Evolutionary conservation across 2,329 filamentous ascomycete species (phyloP).

Genomic region (Xylaria sp.): DNA sequence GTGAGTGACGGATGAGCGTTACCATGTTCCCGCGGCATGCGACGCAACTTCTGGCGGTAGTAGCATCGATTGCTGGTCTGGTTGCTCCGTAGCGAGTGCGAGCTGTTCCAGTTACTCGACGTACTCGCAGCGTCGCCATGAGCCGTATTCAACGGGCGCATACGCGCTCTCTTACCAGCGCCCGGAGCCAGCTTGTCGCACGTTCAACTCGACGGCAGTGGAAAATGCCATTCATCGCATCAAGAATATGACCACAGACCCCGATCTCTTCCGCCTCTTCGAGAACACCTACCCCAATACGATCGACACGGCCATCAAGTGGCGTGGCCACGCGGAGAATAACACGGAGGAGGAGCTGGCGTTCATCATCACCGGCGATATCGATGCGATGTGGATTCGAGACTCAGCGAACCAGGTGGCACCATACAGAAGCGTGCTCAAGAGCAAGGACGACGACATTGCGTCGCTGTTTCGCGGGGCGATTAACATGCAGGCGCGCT

Average conservation of each 20-base stretch:
- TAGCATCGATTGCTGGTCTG: slow-evolving; percentile 5
- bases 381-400: slow-evolving; percentile 86
- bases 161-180: slow-evolving; percentile 49
- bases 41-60: slow-evolving; percentile 10
- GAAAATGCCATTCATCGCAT: slow-evolving; percentile 67
- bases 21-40: slow-evolving; percentile 19
- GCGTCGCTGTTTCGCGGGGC: slow-evolving; percentile 72
- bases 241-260: slow-evolving; percentile 49
- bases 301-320: slow-evolving; percentile 79
- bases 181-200: slow-evolving; percentile 71
- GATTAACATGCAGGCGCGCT: slow-evolving; percentile 74
- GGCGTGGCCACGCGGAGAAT: slow-evolving; percentile 68
- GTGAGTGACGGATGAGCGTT: not conserved
- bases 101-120: slow-evolving; percentile 41
- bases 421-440: slow-evolving; percentile 68
- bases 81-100: slow-evolving; percentile 17
- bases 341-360: slow-evolving; percentile 58
- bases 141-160: slow-evolving; percentile 41
- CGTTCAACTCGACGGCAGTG: slow-evolving; percentile 72
- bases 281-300: slow-evolving; percentile 86
- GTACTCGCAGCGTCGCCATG: slow-evolving; percentile 40
- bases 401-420: slow-evolving; percentile 80
- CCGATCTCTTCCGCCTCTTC: slow-evolving; percentile 78
- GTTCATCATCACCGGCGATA: slow-evolving; percentile 84
- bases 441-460: slow-evolving; percentile 62